Evolutionary conservation across 2,329 filamentous ascomycete genomes (phyloP), one percentile per base, ranked within the genome.

Genomic region (Aspergillus chevalieri): DNA sequence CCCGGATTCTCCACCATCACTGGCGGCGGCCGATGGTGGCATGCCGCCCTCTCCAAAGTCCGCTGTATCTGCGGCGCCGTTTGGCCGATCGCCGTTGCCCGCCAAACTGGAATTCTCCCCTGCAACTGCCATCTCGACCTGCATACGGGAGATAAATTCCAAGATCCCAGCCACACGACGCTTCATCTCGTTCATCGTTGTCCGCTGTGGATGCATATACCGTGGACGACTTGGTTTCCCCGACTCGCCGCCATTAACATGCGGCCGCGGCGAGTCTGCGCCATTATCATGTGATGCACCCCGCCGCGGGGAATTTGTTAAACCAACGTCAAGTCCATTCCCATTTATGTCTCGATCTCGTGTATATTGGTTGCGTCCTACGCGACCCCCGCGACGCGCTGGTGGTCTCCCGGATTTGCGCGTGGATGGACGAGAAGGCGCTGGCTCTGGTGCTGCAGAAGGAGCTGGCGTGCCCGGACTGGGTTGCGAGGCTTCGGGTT

Each of bases 101-200:
- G 50, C 74, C 63, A 50, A 71, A 59, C 57, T 72, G 56, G 56
- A 73, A 64, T 56, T 76, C 68, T 60, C 75, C 70, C 76, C 53
- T 72, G 70, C 67, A 26, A 81, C 83, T 1, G 88, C 89, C 70
- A 95, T 80, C 62, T 96, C 91, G 6, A 95, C 78, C 67, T 96
- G 90, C 50, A 89, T 92, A 57, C 89, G 83, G 3, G 87, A 85
- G 55, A 96, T 95, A 63, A 92, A 96, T 58, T 93, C 89, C 51
- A 95, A 78, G 64, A 96, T 94, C 17, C 82, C 86, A 3, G 87
- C 82, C 5, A 91, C 89, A 8, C 89, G 85, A 56, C 87, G 83
- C 70, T 87, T 89, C 82, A 95, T 90, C 64, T 95, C 90, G 52
- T 85, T 85, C 84, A 94, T 87, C 24, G 84, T 91, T 50, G 90